Evolutionary conservation across 2,329 filamentous ascomycete genomes (phyloP).

Genomic region (Saccharata proteae): DNA sequence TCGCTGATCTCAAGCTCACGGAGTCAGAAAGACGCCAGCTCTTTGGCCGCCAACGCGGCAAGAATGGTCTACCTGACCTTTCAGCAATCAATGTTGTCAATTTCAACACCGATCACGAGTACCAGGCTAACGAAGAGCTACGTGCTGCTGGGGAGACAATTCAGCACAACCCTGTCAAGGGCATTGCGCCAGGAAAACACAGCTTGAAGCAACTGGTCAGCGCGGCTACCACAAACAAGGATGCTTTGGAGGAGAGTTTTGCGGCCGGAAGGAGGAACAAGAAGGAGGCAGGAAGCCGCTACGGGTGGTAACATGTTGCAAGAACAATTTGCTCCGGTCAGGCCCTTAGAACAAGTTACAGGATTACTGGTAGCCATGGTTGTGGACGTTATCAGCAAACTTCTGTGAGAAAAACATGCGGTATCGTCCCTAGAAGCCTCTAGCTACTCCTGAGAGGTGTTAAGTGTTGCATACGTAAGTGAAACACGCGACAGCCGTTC

Average conservation of each 20-base stretch:
- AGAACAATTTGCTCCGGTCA: no score
- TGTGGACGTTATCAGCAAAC: no score
- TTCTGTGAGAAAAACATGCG: no score
- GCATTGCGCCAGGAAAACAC: constrained; percentile 79
- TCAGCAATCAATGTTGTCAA: constrained; percentile 60
- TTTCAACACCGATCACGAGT: constrained; percentile 84
- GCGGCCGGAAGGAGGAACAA: constrained; percentile 67
- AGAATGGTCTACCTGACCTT: constrained; percentile 26
- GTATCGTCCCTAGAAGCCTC: no score
- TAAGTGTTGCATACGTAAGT: no score
- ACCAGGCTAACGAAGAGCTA: constrained; percentile 69
- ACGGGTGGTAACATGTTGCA: constrained; percentile 61
- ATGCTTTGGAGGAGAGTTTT: constrained; percentile 86
- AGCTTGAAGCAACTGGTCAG: constrained; percentile 78
- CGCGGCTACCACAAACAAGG: constrained; percentile 68
- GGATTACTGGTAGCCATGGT: no score
- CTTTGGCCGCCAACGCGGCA: constrained; percentile 55
- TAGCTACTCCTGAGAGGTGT: no score
- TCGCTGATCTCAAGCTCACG: constrained; percentile 67
- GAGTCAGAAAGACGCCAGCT: constrained; percentile 67
- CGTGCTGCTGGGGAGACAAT: constrained; percentile 56
- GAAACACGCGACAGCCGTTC: no score
- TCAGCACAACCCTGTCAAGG: constrained; percentile 69
- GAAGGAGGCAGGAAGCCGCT: constrained; percentile 67
- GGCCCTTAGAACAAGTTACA: no score